Percentiles rank a stretch among this genome's conserved stretches.
Evolutionary conservation across 768 basidiomycete genomes (phyloP).

Genomic region (Gloeopeniophorella convolvens): DNA sequence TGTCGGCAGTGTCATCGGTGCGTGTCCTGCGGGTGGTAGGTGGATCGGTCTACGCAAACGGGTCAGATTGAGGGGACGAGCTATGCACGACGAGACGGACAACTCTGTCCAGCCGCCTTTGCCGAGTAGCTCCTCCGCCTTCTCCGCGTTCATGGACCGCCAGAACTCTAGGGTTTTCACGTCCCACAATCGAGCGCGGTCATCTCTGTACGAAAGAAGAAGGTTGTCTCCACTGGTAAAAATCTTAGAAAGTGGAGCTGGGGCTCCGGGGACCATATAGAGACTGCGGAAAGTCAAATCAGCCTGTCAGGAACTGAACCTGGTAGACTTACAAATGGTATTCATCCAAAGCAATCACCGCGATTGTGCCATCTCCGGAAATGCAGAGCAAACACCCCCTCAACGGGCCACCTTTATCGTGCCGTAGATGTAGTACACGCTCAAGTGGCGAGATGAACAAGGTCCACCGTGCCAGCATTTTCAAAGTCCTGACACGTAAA

Average conservation of each 20-base stretch:
- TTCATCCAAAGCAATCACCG: conserved; percentile 64
- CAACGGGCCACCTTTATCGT: conserved; percentile 48
- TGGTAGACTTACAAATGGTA: conserved; percentile 65
- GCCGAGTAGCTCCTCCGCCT: conserved; percentile 65
- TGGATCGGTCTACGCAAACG: conserved; percentile 2
- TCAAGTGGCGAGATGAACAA: conserved; percentile 62
- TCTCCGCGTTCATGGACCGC: conserved; percentile 71
- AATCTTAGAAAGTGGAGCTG: conserved; percentile 55
- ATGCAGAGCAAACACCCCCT: conserved; percentile 66
- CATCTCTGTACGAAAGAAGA: conserved; percentile 68
- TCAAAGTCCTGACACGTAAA: conserved; percentile 43
- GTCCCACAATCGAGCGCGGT: conserved; percentile 84
- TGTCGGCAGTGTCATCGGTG: not conserved
- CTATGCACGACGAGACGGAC: conserved; percentile 35
- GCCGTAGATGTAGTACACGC: conserved; percentile 49
- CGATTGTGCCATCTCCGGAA: conserved; percentile 75
- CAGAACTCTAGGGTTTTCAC: conserved; percentile 75
- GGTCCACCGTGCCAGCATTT: conserved; percentile 64
- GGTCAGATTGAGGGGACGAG: not conserved
- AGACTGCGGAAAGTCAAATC: conserved; percentile 39
- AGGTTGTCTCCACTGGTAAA: conserved; percentile 65
- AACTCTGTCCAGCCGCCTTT: conserved; percentile 70
- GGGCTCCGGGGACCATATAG: conserved; percentile 76
- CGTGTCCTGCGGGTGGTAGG: not conserved
- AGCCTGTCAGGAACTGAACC: not conserved